Evolutionary conservation across 176 grass and related monocot genomes (phyloP), one percentile per base, ranked within the genome.

Genomic region (Hordeum marinum): DNA sequence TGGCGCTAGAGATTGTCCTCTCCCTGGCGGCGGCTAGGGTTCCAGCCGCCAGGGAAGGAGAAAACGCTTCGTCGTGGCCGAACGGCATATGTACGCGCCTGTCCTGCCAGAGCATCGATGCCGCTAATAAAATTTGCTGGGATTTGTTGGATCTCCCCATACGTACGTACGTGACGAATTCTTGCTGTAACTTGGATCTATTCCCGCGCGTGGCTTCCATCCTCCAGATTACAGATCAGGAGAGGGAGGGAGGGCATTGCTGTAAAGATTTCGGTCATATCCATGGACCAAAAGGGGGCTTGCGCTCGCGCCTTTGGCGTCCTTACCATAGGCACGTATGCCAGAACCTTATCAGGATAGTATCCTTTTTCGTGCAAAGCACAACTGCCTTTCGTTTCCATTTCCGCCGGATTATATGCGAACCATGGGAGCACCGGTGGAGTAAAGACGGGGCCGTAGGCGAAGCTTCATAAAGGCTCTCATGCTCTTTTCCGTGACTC

Each of bases 231-330:
- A 15, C 72, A 52, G 25, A 52, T 72, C 68, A 25, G 6, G 14
- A 45, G 9, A 21, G 36, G 18, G 20, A 70, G 10, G 37, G 20
- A 57, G 50, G 45, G 81, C 68, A 62, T 83, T 32, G 37, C 69
- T 46, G 54, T 61, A 74, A 46, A 73, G 81, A 46, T 75, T 83
- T 83, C 62, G 81, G 25, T 34, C 24, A 46, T 83, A 31, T 63
- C 52, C n/a, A 32, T 74, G 13, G 24, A 3, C 24, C 3, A 29
- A 18, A 70, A 50, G 43, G 71, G 71, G 1, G 42, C 3, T 70
- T 36, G 25, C 42, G 3, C 32, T 67, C 24, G 27, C 63, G 1
- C 20, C 68, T 26, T 73, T 73, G 41, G 42, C 14, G 42, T 29
- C 26, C 43, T 39, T 14, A 8, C n/a, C 39, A 14, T 40, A 20